Evolutionary conservation across 176 grass and related monocot species (phyloP).

Genomic region (Triticum dicoccoides): DNA sequence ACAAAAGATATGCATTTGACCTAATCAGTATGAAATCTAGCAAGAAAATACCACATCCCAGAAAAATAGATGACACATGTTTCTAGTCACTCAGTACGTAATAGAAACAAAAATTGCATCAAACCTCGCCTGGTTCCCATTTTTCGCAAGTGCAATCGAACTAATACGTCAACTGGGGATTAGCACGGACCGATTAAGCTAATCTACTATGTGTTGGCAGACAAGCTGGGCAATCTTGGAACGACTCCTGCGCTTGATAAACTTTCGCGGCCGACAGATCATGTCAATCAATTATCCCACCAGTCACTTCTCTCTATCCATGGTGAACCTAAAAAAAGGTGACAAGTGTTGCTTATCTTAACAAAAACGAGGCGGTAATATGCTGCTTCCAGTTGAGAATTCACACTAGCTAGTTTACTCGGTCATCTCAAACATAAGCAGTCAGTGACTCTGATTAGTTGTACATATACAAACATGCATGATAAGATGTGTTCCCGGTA

Average conservation of each 20-base stretch:
- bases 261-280: too few species aligned
- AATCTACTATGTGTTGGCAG: slow-evolving; percentile 8
- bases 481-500: not conserved
- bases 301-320: not conserved
- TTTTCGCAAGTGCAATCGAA: not conserved
- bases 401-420: not conserved
- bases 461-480: not conserved
- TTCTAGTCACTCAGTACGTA: not conserved
- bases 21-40: not conserved
- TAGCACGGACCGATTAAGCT: not conserved
- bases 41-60: not conserved
- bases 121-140: not conserved
- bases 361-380: not conserved
- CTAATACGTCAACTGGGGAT: not conserved
- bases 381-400: not conserved
- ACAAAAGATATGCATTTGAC: not conserved
- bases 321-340: not conserved
- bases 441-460: not conserved
- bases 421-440: not conserved
- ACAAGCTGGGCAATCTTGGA: not conserved
- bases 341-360: not conserved
- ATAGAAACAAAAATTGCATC: not conserved
- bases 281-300: not conserved
- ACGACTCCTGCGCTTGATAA: not conserved
- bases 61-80: not conserved